Evolutionary conservation across 768 basidiomycete species (phyloP).

Genomic region (Suillus clintonianus): DNA sequence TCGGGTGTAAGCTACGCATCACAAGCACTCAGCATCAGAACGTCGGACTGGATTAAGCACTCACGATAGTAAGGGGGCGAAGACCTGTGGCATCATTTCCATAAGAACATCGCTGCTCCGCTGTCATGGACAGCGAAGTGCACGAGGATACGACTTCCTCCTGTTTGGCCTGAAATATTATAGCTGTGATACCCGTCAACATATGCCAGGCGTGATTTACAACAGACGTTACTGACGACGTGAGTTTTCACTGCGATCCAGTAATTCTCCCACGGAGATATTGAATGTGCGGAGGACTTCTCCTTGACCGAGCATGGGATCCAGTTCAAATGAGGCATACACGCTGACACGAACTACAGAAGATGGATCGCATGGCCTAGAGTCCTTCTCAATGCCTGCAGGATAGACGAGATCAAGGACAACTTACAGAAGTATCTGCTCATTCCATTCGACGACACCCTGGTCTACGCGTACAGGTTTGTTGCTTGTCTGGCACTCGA

Average conservation of each 20-base stretch:
- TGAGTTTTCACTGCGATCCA: background rate
- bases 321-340: constrained; percentile 10
- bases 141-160: background rate
- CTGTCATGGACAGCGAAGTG: background rate
- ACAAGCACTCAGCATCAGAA: background rate
- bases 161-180: background rate
- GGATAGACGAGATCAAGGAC: background rate
- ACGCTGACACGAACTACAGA: background rate
- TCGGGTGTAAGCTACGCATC: background rate
- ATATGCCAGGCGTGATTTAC: too few species aligned
- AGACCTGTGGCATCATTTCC: background rate
- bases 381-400: background rate
- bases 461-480: background rate
- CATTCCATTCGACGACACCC: constrained; percentile 1
- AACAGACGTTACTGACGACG: background rate
- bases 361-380: background rate
- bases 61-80: background rate
- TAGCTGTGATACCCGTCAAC: background rate
- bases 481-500: background rate
- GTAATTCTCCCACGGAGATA: background rate
- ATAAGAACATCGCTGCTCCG: background rate
- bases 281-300: constrained; percentile 5
- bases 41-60: background rate
- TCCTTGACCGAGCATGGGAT: constrained; percentile 6
- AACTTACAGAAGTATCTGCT: background rate